These are phyloP conservation scores for Grosmannia serpens DNA, from an alignment of 2,329 filamentous ascomycete species.

Conservation along the genomic window DNA sequence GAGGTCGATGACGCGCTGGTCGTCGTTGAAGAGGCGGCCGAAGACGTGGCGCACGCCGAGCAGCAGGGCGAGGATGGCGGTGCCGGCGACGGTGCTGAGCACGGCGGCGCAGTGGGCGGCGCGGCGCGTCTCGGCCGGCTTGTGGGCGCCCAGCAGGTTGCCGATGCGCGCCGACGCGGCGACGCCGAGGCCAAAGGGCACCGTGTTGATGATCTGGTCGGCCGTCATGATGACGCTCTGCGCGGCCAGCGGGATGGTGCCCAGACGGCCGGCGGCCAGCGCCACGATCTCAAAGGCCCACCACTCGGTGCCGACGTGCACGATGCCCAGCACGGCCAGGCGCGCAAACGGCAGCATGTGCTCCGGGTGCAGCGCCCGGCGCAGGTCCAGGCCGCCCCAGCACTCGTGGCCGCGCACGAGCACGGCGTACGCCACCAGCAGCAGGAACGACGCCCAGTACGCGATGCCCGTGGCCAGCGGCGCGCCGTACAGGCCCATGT, in stretches of 20 bases:
- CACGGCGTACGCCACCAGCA: conserved; percentile 61
- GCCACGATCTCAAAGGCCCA: conserved; percentile 92
- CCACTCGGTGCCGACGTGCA: conserved; percentile 86
- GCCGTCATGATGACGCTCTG: conserved; percentile 86
- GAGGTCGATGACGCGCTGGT: conserved; percentile 56
- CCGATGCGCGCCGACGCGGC: conserved; percentile 68
- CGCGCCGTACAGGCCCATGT: conserved; percentile 64
- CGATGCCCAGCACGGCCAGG: conserved; percentile 62
- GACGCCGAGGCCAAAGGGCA: conserved; percentile 78
- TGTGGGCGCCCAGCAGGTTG: conserved; percentile 62
- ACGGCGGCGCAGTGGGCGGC: conserved; percentile 67
- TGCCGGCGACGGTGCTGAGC: conserved; percentile 58
- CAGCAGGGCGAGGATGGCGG: conserved; percentile 53
- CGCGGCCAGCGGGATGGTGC: conserved; percentile 67
- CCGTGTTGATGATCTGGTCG: conserved; percentile 73
- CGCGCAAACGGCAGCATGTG: conserved; percentile 62
- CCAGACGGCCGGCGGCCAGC: conserved; percentile 67
- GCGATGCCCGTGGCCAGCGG: conserved; percentile 73
- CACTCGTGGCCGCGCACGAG: conserved; percentile 62
- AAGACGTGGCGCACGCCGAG: conserved; percentile 63
- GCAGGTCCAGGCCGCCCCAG: conserved; percentile 63
- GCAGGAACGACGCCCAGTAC: conserved; percentile 74
- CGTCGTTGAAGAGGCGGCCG: conserved; percentile 71
- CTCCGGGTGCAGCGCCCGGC: conserved; percentile 39
- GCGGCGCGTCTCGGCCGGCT: conserved; percentile 52